These are phyloP conservation scores for Dothiorella sarmentorum DNA, from an alignment of 2,329 filamentous ascomycete genomes.

Conservation along the genomic window DNA sequence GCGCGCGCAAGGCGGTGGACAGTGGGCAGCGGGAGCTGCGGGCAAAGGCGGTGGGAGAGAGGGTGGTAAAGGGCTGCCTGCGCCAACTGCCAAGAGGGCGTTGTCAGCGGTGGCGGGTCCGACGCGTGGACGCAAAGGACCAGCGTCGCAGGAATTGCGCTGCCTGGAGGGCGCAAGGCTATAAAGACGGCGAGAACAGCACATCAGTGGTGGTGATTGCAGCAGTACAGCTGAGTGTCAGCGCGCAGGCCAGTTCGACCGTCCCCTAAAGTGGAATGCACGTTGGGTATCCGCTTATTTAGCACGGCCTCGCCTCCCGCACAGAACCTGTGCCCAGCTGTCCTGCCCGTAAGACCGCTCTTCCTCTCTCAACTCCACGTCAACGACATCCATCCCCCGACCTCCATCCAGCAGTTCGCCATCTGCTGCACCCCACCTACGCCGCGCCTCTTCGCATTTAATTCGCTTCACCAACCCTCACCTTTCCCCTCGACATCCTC, in stretches of 20 bases:
- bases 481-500: conserved; percentile 19
- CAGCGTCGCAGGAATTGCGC: conserved; percentile 10
- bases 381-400: conserved; percentile 18
- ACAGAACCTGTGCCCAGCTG: conserved; percentile 29
- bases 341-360: conserved; percentile 38
- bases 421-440: conserved; percentile 25
- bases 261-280: conserved; percentile 18
- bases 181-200: neutral
- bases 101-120: conserved; percentile 10
- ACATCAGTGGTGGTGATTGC: conserved; percentile 3
- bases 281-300: conserved; percentile 37
- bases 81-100: conserved; percentile 10
- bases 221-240: no score
- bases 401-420: conserved; percentile 17
- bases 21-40: conserved; percentile 8
- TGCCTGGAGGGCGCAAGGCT: neutral
- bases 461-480: conserved; percentile 19
- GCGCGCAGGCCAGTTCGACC: conserved; percentile 18
- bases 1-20: neutral
- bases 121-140: conserved; percentile 14
- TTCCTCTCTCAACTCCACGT: conserved; percentile 31
- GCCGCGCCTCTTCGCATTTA: conserved; percentile 24
- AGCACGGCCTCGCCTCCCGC: conserved; percentile 40
- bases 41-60: conserved; percentile 11
- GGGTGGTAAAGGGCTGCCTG: conserved; percentile 11